These are phyloP conservation scores for Pestalotiopsis sp. DNA, from an alignment of 2,329 filamentous ascomycete genomes.

Conservation along the genomic window DNA sequence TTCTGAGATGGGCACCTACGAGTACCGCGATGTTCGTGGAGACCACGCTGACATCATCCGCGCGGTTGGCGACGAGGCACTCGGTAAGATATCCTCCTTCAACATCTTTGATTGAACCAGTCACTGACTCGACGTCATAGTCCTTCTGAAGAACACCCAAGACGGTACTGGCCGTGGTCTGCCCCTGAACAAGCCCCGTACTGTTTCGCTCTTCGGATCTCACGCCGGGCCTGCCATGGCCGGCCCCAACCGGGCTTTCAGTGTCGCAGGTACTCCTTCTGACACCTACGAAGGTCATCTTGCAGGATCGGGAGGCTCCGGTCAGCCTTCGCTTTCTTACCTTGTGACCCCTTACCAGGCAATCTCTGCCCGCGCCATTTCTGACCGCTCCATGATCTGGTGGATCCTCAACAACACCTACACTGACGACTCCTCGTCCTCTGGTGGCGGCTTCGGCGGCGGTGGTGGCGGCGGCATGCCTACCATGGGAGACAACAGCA, in stretches of 20 bases:
- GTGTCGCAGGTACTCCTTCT: conserved; percentile 11
- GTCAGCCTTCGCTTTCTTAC: conserved; percentile 50
- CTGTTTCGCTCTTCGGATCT: conserved; percentile 50
- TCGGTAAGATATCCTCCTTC: conserved; percentile 29
- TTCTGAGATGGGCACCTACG: conserved; percentile 5
- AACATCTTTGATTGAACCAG: neutral
- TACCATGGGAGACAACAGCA: conserved; percentile 7
- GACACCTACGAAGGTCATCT: conserved; percentile 27
- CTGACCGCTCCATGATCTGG: conserved; percentile 29
- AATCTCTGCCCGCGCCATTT: conserved; percentile 44
- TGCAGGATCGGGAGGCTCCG: conserved; percentile 56
- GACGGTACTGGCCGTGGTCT: conserved; percentile 43
- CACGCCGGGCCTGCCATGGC: conserved; percentile 62
- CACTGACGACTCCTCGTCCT: conserved; percentile 28
- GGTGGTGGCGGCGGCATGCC: conserved; percentile 20
- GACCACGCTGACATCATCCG: conserved; percentile 16
- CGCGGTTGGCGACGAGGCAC: conserved; percentile 42
- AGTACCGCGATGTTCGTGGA: conserved; percentile 15
- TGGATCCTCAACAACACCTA: neutral
- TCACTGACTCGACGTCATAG: neutral
- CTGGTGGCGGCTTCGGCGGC: conserved; percentile 12
- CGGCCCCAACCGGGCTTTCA: conserved; percentile 29
- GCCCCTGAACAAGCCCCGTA: conserved; percentile 47
- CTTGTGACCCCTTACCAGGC: conserved; percentile 53
- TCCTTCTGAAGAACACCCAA: conserved; percentile 61